Base-by-base conservation (phyloP, 805 yeast genomes). In the Barnettozyma salicaria region DNA sequence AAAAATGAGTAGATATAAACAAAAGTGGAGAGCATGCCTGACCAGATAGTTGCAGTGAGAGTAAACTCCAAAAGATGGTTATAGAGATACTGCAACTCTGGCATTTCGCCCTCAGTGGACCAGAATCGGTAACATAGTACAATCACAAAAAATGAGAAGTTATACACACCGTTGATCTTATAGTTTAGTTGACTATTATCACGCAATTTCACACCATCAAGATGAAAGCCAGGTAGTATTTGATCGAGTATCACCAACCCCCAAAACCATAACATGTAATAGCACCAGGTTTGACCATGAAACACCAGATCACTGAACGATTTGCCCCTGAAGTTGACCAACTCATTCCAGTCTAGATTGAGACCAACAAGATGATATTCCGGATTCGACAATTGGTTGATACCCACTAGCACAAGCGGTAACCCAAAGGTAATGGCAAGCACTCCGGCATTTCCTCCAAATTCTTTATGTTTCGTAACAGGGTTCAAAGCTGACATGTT, bases 21-120 rank as follows among this genome's bases (percentile, higher is more conserved):
- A 43, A 75, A 73, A 19, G 66, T 56, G 1, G 96, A 72, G 31
- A 90, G 56, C 2, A 72, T 34, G 34, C 79, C 63, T 3, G 96
- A 73, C 56, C 83, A 83, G 22, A 78, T 55, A 39, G 76, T 71
- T 4, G 89, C 63, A 6, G 79, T 74, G 24, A 76, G 59, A 41
- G 81, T 75, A 42, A 92, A 65, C 48, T 78, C 78, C 27, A 81
- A 53, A 38, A 78, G 72, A 55, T 89, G 76, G 27, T 72, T 71
- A 58, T 85, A 85, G 14, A 92, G 54, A 48, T 76, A 90, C 47
- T 70, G 79, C 41, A 92, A 70, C 58, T 90, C 97, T 0, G 96
- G 96, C 60, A 83, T 61, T 42, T 57, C 61, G 19, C 78, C 78
- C 13, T 64, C 59, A 2, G 82, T 70, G 18, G 63, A 43, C 32